Evolutionary conservation across 2,329 filamentous ascomycete genomes (phyloP), one percentile per base, ranked within the genome.

Genomic region (Curvularia sp.): DNA sequence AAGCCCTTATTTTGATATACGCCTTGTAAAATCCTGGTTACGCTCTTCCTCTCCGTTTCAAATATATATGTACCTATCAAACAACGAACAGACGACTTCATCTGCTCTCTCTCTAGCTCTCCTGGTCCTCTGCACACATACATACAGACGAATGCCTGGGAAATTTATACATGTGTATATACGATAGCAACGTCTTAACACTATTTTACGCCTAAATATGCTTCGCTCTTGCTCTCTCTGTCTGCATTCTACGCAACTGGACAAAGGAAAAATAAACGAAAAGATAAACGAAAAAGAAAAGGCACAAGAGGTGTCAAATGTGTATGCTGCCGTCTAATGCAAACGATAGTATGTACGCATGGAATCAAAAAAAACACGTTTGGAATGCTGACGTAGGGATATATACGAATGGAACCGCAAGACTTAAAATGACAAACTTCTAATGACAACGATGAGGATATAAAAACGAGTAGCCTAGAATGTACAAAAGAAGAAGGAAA

Each of bases 401-500:
- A 32, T 32, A 12, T 12, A 10, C 12, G 5, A 13, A n/a, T n/a
- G 30, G 30, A 10, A 27, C 4, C 25, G 7, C 4, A n/a, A n/a
- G n/a, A n/a, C n/a, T n/a, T n/a, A 30, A 30, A 30, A 30, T 2
- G 10, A 10, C 28, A 10, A 9, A 30, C 25, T 3, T 27, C n/a
- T n/a, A n/a, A n/a, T 39, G 36, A 9, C n/a, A 4, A 7, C 1
- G 23, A 43, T 43, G 21, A 43, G 7, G 12, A n/a, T 41, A 21
- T 2, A 13, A 13, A n/a, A 5, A 23, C 4, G 5, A 23, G 18
- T 36, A n/a, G 32, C 13, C 13, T n/a, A 36, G 21, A 25, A 57
- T 60, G n/a, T 46, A 58, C 41, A 49, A 41, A 51, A 32, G 27
- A 27, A 48, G 53, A 18, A 15, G 15, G 48, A 52, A 28, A 46